A percentile compares a stretch with the other conserved stretches of the same genome.
Conservation (phyloP, 345 rosid genomes). For the Orychophragmus violaceus region DNA sequence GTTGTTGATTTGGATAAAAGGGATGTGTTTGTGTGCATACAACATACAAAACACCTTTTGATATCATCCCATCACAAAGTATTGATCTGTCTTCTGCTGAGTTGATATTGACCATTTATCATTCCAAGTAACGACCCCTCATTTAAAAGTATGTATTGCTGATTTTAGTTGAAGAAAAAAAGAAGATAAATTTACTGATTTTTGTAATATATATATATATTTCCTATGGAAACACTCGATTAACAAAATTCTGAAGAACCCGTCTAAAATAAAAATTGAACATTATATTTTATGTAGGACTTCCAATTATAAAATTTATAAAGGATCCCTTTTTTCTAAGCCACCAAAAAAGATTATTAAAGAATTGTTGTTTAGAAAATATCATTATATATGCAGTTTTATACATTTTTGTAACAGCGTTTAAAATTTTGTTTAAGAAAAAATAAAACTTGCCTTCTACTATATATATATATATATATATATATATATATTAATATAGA, state of each 20-base stretch:
- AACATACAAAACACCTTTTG: slow-evolving; percentile 17
- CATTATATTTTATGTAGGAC: background rate
- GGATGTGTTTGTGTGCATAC: slow-evolving; percentile 11
- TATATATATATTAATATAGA: too few relatives aligned
- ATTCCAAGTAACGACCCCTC: slow-evolving; percentile 25
- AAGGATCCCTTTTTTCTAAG: background rate
- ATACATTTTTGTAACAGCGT: too few relatives aligned
- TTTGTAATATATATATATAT: background rate
- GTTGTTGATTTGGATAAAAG: slow-evolving; percentile 36
- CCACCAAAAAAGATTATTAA: too few relatives aligned
- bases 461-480: too few relatives aligned
- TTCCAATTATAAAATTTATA: background rate
- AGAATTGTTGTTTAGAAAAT: too few relatives aligned
- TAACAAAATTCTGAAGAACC: background rate
- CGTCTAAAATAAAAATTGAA: too few relatives aligned
- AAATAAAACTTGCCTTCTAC: too few relatives aligned
- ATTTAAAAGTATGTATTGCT: background rate
- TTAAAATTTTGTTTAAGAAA: too few relatives aligned
- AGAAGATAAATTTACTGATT: background rate
- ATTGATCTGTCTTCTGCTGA: slow-evolving; percentile 28
- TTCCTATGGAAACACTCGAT: background rate
- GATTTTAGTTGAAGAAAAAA: background rate
- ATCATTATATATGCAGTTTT: too few relatives aligned
- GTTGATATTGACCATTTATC: slow-evolving; percentile 33
- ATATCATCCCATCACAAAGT: slow-evolving; percentile 16